Conservation (phyloP, 2,329 filamentous ascomycete species). For the Colletotrichum sp. region DNA sequence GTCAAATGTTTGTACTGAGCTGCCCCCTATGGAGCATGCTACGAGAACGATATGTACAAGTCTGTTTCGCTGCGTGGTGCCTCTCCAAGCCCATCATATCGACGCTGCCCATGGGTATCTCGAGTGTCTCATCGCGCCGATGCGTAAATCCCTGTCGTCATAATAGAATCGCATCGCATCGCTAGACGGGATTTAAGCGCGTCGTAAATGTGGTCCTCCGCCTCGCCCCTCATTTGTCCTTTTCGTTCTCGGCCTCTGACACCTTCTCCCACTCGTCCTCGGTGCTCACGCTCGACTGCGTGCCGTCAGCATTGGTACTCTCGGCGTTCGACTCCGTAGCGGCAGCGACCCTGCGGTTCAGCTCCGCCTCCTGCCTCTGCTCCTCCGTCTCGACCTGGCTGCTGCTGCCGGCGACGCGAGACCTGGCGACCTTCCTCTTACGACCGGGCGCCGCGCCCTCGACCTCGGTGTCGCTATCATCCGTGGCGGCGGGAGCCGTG, state of each 20-base stretch:
- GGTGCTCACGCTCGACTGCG: slow-evolving; percentile 71
- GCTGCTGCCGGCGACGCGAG: slow-evolving; percentile 30
- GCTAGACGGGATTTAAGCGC: background rate
- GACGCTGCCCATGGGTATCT: slow-evolving; percentile 21
- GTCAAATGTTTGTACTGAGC: slow-evolving; percentile 12
- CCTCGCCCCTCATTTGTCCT: slow-evolving; percentile 49
- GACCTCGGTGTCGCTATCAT: slow-evolving; percentile 59
- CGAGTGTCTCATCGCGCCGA: background rate
- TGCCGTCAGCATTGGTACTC: slow-evolving; percentile 40
- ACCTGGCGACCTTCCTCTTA: background rate
- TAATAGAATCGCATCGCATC: background rate
- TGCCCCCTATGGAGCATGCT: background rate
- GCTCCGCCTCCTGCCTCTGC: slow-evolving; percentile 39
- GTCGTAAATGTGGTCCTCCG: background rate
- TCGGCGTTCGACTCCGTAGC: slow-evolving; percentile 42
- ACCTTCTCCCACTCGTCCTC: slow-evolving; percentile 99
- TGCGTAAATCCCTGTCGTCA: background rate
- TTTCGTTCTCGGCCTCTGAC: slow-evolving; percentile 71
- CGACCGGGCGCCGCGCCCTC: slow-evolving; percentile 29
- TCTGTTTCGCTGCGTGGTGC: background rate
- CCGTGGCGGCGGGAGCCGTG: slow-evolving; percentile 31
- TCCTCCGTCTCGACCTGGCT: slow-evolving; percentile 50
- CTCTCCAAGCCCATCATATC: background rate
- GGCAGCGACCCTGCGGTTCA: slow-evolving; percentile 52
- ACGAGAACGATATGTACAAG: slow-evolving; percentile 9